Evolutionary conservation across 257 asterid genomes (phyloP).

Genomic region (Hygrophila difformis): DNA sequence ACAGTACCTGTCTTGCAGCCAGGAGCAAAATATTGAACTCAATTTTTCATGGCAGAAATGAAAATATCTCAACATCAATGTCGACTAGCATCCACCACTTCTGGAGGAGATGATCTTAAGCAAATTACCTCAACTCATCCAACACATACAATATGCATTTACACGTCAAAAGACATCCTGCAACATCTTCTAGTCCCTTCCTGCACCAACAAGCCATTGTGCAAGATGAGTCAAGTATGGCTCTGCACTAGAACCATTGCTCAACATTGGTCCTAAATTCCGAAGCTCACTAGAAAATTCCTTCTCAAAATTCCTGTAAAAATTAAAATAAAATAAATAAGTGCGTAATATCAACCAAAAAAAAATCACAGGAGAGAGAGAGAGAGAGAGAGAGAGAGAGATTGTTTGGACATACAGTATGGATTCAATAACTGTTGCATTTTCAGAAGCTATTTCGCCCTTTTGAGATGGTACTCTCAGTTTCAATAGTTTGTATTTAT

Average conservation of each 20-base stretch:
- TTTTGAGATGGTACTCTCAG: conserved; percentile 53
- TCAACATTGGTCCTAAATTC: conserved; percentile 83
- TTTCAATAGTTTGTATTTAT: conserved; percentile 55
- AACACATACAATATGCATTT: no score
- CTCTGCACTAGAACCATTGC: conserved; percentile 84
- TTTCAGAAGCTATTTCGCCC: conserved; percentile 50
- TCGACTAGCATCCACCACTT: no score
- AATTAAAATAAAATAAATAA: no score
- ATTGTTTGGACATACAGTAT: conserved; percentile 46
- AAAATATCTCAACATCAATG: no score
- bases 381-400: not conserved
- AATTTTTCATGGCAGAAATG: no score
- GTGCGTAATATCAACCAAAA: conserved; percentile 8
- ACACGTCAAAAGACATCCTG: no score
- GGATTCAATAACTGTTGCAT: conserved; percentile 47
- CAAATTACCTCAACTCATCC: no score
- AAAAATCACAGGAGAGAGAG: conserved; percentile 4
- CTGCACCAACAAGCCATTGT: conserved; percentile 95
- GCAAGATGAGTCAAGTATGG: conserved; percentile 96
- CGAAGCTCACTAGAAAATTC: conserved; percentile 66
- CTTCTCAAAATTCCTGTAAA: conserved; percentile 86
- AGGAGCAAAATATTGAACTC: no score
- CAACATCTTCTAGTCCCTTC: conserved; percentile 47
- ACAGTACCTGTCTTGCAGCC: no score
- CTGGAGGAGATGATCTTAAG: no score